A percentile compares a stretch with the other conserved stretches of the same genome.
phyloP scores from a whole-genome alignment of 306 rosid species.

The Vigna angularis region DNA sequence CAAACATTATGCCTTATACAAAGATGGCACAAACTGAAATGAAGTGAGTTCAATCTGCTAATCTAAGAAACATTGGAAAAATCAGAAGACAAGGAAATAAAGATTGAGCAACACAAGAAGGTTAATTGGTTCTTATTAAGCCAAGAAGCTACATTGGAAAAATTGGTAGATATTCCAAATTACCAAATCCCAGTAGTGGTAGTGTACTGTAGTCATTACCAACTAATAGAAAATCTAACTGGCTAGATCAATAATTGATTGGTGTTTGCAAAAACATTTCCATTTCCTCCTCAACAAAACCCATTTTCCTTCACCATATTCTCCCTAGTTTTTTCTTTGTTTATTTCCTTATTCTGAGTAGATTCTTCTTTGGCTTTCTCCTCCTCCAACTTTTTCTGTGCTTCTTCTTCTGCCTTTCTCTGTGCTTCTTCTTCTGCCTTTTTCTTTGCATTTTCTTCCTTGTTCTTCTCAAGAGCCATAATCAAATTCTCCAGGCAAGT shows the following conservation, averaged over 20 bases:
- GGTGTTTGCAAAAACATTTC: not conserved
- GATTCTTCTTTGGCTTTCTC: slow-evolving; percentile 37
- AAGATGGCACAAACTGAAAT: not conserved
- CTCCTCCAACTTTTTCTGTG: not conserved
- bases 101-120: slow-evolving; percentile 1
- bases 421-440: slow-evolving; percentile 43
- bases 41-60: slow-evolving; percentile 1
- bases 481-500: slow-evolving; percentile 59
- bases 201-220: not conserved
- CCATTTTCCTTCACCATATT: slow-evolving; percentile 48
- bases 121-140: not conserved
- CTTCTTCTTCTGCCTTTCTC: slow-evolving; percentile 43
- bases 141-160: not conserved
- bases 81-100: not conserved
- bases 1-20: not conserved
- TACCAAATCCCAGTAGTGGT: not conserved
- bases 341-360: not conserved
- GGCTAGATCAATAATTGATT: not conserved
- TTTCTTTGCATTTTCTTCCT: slow-evolving; percentile 47
- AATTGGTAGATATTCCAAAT: slow-evolving; percentile 15
- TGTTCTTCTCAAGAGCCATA: slow-evolving; percentile 51
- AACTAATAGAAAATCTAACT: not conserved
- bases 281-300: no score
- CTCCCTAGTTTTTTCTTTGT: not conserved
- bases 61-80: not conserved